These are phyloP conservation scores for Citrus reticulata DNA, from an alignment of 345 rosid species.

Conservation along the genomic window DNA sequence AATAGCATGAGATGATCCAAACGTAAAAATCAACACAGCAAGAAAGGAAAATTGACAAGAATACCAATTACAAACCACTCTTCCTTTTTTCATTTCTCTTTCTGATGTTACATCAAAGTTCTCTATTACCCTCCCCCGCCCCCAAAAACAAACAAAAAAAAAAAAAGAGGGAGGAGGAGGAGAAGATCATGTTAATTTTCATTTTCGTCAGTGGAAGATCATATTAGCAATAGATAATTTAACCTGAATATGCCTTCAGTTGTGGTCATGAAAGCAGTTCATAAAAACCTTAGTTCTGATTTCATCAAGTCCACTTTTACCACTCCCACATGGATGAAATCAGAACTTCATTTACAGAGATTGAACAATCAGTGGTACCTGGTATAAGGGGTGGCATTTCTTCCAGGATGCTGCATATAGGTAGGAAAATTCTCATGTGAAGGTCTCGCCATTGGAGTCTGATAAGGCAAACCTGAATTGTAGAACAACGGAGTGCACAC, in stretches of 20 bases:
- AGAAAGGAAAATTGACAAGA: background rate
- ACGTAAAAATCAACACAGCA: background rate
- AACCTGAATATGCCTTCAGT: background rate
- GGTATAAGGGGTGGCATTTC: background rate
- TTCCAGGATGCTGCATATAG: slow-evolving; percentile 3
- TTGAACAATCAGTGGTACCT: slow-evolving; percentile 2
- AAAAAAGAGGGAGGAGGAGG: background rate
- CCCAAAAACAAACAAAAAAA: no score
- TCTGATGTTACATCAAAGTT: background rate
- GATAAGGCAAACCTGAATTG: slow-evolving; percentile 14
- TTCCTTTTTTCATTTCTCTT: no score
- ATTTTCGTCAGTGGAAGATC: background rate
- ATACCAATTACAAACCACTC: background rate
- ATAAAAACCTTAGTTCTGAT: no score
- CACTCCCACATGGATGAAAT: background rate
- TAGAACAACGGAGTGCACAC: background rate
- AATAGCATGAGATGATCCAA: background rate
- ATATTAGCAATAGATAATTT: background rate
- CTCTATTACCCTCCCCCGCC: background rate
- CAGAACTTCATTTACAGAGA: background rate
- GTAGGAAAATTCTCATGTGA: slow-evolving; percentile 3
- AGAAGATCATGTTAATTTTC: background rate
- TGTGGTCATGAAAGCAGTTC: background rate
- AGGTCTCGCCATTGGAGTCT: background rate
- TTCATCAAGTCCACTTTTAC: background rate